A percentile compares a stretch with the other conserved stretches of the same genome.
Conservation (phyloP, 2,329 filamentous ascomycete genomes). For the Ramularia endophylla region DNA sequence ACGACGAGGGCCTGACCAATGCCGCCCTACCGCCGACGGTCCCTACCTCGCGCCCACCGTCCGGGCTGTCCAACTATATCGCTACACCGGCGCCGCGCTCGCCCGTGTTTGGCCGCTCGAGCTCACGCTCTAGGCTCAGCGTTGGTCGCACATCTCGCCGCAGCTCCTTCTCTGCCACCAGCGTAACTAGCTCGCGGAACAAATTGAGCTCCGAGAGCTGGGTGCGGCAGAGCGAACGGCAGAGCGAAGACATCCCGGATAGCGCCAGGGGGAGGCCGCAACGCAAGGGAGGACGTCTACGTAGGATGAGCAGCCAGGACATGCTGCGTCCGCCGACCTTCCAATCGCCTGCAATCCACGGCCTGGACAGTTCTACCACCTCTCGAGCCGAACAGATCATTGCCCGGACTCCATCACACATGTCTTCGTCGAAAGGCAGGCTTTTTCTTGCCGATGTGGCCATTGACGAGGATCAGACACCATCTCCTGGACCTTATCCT, state of each 20-base stretch:
- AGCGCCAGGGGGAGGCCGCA: conserved; percentile 15
- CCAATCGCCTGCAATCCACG: conserved; percentile 1
- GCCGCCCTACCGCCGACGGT: conserved; percentile 25
- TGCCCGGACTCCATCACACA: conserved; percentile 29
- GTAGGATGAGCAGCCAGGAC: conserved; percentile 21
- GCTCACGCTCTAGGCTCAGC: not conserved
- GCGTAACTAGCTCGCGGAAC: conserved; percentile 6
- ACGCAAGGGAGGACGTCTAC: conserved; percentile 14
- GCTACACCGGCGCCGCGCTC: conserved; percentile 5
- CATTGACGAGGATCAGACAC: conserved; percentile 15
- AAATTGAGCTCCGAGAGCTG: conserved; percentile 30
- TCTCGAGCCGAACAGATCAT: conserved; percentile 26
- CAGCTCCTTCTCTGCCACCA: conserved; percentile 14
- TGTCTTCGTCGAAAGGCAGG: conserved; percentile 33
- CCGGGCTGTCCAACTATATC: conserved; percentile 65
- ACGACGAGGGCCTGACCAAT: conserved; percentile 19
- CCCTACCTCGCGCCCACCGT: conserved; percentile 74
- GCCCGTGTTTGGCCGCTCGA: conserved; percentile 4
- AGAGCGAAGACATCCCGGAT: conserved; percentile 17
- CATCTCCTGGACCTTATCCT: not conserved
- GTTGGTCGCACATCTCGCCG: conserved; percentile 8
- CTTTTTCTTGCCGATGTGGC: conserved; percentile 24
- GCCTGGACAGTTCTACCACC: not conserved
- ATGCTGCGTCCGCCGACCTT: conserved; percentile 15
- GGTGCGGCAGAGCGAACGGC: conserved; percentile 21